phyloP scores from a whole-genome alignment of 2,329 filamentous ascomycete genomes.

The Ophiocordyceps australis region DNA sequence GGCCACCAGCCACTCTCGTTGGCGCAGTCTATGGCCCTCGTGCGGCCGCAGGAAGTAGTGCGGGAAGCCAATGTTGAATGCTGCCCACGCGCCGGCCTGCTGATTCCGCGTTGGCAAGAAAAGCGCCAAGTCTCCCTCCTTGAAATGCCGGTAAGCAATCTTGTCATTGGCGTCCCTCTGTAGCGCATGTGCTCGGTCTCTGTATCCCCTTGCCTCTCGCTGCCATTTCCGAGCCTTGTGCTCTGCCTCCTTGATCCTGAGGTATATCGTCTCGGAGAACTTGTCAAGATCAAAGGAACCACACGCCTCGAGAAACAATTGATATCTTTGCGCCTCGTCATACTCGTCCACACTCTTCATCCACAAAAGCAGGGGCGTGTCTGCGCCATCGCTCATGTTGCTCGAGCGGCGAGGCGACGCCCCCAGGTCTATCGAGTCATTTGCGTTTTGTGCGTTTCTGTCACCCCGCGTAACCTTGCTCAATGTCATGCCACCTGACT shows the following conservation, averaged over 20 bases:
- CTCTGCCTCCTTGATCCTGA: slow-evolving; percentile 84
- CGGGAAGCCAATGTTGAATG: slow-evolving; percentile 93
- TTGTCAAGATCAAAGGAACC: slow-evolving; percentile 67
- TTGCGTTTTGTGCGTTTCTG: slow-evolving; percentile 32
- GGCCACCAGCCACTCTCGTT: slow-evolving; percentile 89
- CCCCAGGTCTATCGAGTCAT: slow-evolving; percentile 37
- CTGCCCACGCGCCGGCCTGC: slow-evolving; percentile 87
- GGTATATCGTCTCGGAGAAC: slow-evolving; percentile 72
- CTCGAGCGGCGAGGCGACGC: slow-evolving; percentile 35
- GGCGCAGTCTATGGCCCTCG: slow-evolving; percentile 67
- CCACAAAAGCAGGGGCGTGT: slow-evolving; percentile 69
- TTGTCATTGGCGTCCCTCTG: slow-evolving; percentile 86
- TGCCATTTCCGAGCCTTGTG: slow-evolving; percentile 86
- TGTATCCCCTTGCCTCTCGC: slow-evolving; percentile 69
- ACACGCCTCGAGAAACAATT: slow-evolving; percentile 53
- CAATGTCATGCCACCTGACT: slow-evolving; percentile 55
- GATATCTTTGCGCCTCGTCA: slow-evolving; percentile 55
- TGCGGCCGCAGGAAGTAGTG: slow-evolving; percentile 95
- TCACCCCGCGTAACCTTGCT: slow-evolving; percentile 50
- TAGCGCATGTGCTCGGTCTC: slow-evolving; percentile 65
- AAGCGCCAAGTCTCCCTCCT: slow-evolving; percentile 84
- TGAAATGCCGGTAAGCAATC: slow-evolving; percentile 90
- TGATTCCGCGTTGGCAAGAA: slow-evolving; percentile 93
- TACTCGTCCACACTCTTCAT: slow-evolving; percentile 48
- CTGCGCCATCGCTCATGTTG: slow-evolving; percentile 38